A percentile compares a stretch with the other conserved stretches of the same genome.
Evolutionary conservation across 768 basidiomycete genomes (phyloP).

Genomic region (Lentinula sp.): DNA sequence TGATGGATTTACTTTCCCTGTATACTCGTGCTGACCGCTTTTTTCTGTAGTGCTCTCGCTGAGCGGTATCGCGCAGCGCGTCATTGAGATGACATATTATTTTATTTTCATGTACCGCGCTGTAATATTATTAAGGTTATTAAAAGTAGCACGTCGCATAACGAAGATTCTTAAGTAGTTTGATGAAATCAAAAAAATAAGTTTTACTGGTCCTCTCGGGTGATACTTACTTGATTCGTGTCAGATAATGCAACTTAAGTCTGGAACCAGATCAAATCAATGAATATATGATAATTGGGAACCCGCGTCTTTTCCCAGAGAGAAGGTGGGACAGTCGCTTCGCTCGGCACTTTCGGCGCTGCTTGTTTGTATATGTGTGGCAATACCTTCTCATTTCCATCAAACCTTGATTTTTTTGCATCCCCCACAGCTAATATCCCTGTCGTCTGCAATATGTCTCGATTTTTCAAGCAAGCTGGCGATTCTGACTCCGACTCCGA

Average conservation of each 20-base stretch:
- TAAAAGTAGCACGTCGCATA: no score
- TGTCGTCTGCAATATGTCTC: slow-evolving; percentile 50
- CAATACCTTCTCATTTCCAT: no score
- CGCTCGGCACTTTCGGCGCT: neutral
- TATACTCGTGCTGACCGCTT: neutral
- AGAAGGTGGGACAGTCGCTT: no score
- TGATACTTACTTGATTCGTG: no score
- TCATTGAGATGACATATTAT: neutral
- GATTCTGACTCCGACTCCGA: slow-evolving; percentile 76
- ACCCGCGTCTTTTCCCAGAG: no score
- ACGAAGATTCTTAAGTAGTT: no score
- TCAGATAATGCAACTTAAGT: no score
- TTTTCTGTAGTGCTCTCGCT: slow-evolving; percentile 10
- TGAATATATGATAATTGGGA: no score
- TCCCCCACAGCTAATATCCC: neutral
- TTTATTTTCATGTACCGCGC: neutral
- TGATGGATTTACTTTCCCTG: neutral
- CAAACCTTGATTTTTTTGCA: neutral
- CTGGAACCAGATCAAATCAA: no score
- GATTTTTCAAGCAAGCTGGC: slow-evolving; percentile 83
- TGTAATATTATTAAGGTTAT: neutral
- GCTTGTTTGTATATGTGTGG: neutral
- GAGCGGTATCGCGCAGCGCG: slow-evolving; percentile 12
- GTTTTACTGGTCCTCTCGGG: no score
- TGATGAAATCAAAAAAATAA: no score